phyloP scores from a whole-genome alignment of 2,329 filamentous ascomycete species.

The Thyridium curvatum region DNA sequence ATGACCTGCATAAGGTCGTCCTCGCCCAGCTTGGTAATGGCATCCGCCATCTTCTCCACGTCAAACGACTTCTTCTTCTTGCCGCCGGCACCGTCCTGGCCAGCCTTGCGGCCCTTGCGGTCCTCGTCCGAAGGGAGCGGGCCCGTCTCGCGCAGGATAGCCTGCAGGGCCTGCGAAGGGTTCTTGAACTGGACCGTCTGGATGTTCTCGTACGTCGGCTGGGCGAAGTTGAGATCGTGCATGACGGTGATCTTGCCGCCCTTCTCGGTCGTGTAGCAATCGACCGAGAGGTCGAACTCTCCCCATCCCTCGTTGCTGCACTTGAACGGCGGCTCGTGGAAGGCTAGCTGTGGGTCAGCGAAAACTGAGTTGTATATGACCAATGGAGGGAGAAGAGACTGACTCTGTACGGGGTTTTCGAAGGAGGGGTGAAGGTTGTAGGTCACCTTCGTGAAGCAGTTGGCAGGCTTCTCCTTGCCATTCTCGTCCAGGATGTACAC shows the following conservation, averaged over 20 bases:
- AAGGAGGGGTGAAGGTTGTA: conserved; percentile 96
- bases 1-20: conserved; percentile 93
- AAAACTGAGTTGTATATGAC: not conserved
- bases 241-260: conserved; percentile 69
- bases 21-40: conserved; percentile 80
- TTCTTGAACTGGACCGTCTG: conserved; percentile 87
- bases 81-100: conserved; percentile 55
- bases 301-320: conserved; percentile 97
- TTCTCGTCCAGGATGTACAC: conserved; percentile 79
- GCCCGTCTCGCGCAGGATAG: conserved; percentile 74
- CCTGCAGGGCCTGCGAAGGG: conserved; percentile 78
- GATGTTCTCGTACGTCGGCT: conserved; percentile 73
- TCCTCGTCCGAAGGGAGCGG: conserved; percentile 73
- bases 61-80: conserved; percentile 76
- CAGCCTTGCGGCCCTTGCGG: conserved; percentile 40
- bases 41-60: conserved; percentile 95
- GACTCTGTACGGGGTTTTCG: conserved; percentile 79
- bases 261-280: conserved; percentile 79
- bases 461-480: conserved; percentile 77
- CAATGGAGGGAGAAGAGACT: conserved; percentile 22
- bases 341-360: conserved; percentile 43
- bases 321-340: conserved; percentile 79
- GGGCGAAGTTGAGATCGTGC: conserved; percentile 90
- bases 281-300: conserved; percentile 92
- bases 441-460: conserved; percentile 82